These are phyloP conservation scores for Kockovaella imperatae DNA, from an alignment of 768 basidiomycete genomes.

Conservation along the genomic window DNA sequence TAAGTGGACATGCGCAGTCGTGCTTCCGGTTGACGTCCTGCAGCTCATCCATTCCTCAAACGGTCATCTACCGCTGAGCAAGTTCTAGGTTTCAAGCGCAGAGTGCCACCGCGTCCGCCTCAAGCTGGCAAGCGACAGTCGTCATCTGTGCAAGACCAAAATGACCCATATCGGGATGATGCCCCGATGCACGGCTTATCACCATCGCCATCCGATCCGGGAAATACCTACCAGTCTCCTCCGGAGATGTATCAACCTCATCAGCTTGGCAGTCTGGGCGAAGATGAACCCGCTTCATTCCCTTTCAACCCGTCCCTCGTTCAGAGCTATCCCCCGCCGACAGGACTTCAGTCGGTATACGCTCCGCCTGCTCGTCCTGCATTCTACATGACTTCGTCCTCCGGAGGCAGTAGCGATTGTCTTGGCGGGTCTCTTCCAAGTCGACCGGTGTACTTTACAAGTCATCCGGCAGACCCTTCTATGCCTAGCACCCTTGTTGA, in stretches of 20 bases:
- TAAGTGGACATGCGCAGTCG: slow-evolving; percentile 48
- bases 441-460: no score
- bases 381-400: no score
- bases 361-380: no score
- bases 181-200: slow-evolving; percentile 4
- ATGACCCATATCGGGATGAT: neutral
- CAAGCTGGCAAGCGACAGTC: slow-evolving; percentile 20
- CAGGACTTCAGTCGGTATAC: no score
- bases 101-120: slow-evolving; percentile 69
- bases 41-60: slow-evolving; percentile 85
- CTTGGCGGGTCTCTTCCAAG: no score
- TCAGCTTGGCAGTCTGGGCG: slow-evolving; percentile 13
- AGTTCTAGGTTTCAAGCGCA: slow-evolving; percentile 88
- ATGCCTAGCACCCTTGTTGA: no score
- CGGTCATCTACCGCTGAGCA: slow-evolving; percentile 83
- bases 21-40: slow-evolving; percentile 5
- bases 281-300: slow-evolving; percentile 9
- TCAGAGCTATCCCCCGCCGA: no score
- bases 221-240: slow-evolving; percentile 13
- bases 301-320: no score
- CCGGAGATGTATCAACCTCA: slow-evolving; percentile 27
- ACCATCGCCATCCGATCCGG: slow-evolving; percentile 23
- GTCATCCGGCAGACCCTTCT: no score
- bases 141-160: slow-evolving; percentile 2
- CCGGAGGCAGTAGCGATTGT: no score